phyloP scores from a whole-genome alignment of 306 rosid species.

The Luffa acutangula region DNA sequence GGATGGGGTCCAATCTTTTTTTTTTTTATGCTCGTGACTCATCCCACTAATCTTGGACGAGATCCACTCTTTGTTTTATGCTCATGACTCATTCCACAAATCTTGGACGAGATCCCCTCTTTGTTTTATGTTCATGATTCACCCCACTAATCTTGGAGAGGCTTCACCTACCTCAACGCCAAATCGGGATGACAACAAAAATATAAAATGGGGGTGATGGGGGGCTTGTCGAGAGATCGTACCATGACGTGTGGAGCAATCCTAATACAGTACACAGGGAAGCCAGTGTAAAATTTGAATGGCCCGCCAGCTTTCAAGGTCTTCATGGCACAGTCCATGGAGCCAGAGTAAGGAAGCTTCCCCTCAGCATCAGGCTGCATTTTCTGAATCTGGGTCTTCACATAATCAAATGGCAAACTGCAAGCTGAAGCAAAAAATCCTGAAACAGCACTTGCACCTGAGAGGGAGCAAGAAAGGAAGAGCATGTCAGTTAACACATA shows the following conservation, averaged over 20 bases:
- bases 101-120: neutral
- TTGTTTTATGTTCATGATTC: neutral
- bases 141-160: neutral
- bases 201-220: neutral
- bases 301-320: slow-evolving; percentile 86
- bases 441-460: slow-evolving; percentile 85
- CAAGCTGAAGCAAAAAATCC: slow-evolving; percentile 94
- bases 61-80: neutral
- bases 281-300: slow-evolving; percentile 73
- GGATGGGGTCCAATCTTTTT: neutral
- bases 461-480: neutral
- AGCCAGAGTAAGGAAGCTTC: slow-evolving; percentile 81
- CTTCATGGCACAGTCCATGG: slow-evolving; percentile 67
- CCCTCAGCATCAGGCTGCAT: slow-evolving; percentile 97
- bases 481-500: neutral
- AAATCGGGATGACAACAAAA: neutral
- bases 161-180: neutral
- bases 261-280: slow-evolving; percentile 87
- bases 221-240: slow-evolving; percentile 14
- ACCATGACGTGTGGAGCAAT: slow-evolving; percentile 99
- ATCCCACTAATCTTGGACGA: neutral
- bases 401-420: slow-evolving; percentile 94
- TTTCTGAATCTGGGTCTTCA: slow-evolving; percentile 93
- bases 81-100: neutral
- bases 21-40: neutral